Evolutionary conservation across 1,284 basidiomycete species (phyloP).

Genomic region (Albatrellus sp.): DNA sequence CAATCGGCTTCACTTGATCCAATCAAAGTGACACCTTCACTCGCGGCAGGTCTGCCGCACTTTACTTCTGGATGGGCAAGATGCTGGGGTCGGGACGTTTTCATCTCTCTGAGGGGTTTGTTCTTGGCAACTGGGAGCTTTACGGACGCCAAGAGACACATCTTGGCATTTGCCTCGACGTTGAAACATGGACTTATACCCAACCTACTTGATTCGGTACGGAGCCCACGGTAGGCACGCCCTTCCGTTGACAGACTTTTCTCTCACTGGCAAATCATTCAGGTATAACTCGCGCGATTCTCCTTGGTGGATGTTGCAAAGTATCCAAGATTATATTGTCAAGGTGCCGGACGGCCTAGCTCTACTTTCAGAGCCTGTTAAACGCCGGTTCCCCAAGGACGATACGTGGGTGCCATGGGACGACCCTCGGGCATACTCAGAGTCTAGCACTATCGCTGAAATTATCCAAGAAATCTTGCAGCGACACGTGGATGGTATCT

Average conservation of each 20-base stretch:
- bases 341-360: constrained; percentile 78
- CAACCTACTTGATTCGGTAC: constrained; percentile 81
- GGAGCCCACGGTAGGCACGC: constrained; percentile 59
- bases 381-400: constrained; percentile 86
- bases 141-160: constrained; percentile 75
- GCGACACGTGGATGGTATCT: constrained; percentile 85
- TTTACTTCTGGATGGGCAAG: constrained; percentile 86
- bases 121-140: constrained; percentile 90
- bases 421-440: constrained; percentile 72
- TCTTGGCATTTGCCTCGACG: constrained; percentile 81
- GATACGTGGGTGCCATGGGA: constrained; percentile 93
- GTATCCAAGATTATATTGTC: constrained; percentile 87
- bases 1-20: constrained; percentile 80
- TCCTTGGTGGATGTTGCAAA: constrained; percentile 98
- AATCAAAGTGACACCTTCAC: constrained; percentile 53
- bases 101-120: constrained; percentile 85
- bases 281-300: constrained; percentile 88
- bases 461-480: constrained; percentile 95
- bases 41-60: constrained; percentile 92
- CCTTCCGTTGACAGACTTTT: constrained; percentile 11
- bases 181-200: constrained; percentile 86
- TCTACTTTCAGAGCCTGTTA: constrained; percentile 74
- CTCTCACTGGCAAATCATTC: constrained; percentile 5
- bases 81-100: constrained; percentile 95
- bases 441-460: constrained; percentile 78